Evolutionary conservation across 176 grass and related monocot species (phyloP), one percentile per base, ranked within the genome.

Genomic region (Ensete glaucum): DNA sequence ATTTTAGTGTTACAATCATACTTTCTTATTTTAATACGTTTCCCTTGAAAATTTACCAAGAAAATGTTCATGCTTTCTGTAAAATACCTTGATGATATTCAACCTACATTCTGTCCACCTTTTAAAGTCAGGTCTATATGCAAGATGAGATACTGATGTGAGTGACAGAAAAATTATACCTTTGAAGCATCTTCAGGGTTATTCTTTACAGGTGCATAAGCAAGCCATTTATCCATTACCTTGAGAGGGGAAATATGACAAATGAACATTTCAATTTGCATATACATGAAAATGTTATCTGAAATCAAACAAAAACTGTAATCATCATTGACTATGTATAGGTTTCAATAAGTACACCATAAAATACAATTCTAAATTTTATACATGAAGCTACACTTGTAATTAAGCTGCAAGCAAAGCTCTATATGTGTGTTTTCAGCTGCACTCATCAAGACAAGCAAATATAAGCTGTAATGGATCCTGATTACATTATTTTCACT

Each of bases 191-290:
- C 95, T 89, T 98, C 95, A 74, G 88, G 88, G 75, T 98, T 98
- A 77, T 91, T 98, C 81, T 98, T 98, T 71, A 98, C 95, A 53
- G 95, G 90, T 77, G 95, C 80, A 89, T 98, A 98, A 74, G 88
- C 90, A 89, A 98, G 86, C 95, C 95, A 98, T n/a, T 88, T 69
- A 89, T 93, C 94, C 78, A 93, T 87, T 63, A 93, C 86, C 90
- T 98, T n/a, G 8, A 70, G 50, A 4, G 21, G 8, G 8, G 15
- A 48, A 19, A 50, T 15, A 50, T 19, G 24, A 49, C 34, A 70
- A 19, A n/a, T 34, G 9, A 70, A 2, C 25, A 50, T 48, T 50
- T 9, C 6, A n/a, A 34, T 50, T 20, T 12, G 11, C 64, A 14
- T 67, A 15, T 16, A 67, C 9, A 67, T 67, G 64, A 29, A 15